phyloP scores from a whole-genome alignment of 352 stramenopile genomes.

The Lagenidium giganteum region DNA sequence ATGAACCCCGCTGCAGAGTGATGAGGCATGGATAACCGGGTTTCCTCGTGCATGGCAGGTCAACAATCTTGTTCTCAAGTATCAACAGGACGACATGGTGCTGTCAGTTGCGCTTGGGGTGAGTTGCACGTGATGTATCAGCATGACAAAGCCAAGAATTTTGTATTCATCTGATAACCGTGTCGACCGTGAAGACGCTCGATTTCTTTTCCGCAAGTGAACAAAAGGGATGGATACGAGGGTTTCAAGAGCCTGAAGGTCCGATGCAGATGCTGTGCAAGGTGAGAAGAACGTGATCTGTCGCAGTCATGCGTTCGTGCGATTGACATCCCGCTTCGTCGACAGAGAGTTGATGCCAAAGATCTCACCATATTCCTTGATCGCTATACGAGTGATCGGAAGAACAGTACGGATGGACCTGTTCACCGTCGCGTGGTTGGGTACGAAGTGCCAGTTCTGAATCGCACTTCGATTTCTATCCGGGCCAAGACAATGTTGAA shows the following conservation, averaged over 20 bases:
- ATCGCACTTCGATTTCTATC: slow-evolving; percentile 57
- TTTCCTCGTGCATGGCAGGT: slow-evolving; percentile 23
- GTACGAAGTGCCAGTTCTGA: slow-evolving; percentile 78
- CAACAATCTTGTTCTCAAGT: slow-evolving; percentile 88
- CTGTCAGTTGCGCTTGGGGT: slow-evolving; percentile 80
- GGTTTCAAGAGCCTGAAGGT: slow-evolving; percentile 61
- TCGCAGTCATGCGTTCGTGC: too few species aligned
- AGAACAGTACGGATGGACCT: slow-evolving; percentile 20
- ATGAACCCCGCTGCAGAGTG: too few species aligned
- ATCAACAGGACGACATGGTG: slow-evolving; percentile 83
- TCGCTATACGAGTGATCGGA: slow-evolving; percentile 61
- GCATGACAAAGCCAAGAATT: too few species aligned
- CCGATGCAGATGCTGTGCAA: slow-evolving; percentile 49
- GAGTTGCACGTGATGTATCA: too few species aligned
- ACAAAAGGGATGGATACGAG: slow-evolving; percentile 43
- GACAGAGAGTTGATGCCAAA: slow-evolving; percentile 39
- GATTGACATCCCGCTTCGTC: not conserved
- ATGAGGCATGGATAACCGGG: not conserved
- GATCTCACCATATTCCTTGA: slow-evolving; percentile 84
- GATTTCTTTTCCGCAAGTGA: slow-evolving; percentile 75
- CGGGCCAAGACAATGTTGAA: slow-evolving; percentile 51
- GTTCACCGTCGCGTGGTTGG: slow-evolving; percentile 70
- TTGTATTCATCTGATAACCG: too few species aligned
- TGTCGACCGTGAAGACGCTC: slow-evolving; percentile 44
- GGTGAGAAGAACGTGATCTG: slow-evolving; percentile 15